phyloP scores from a whole-genome alignment of 192 early-diverging fungal species.

The Allomyces arbusculus region DNA sequence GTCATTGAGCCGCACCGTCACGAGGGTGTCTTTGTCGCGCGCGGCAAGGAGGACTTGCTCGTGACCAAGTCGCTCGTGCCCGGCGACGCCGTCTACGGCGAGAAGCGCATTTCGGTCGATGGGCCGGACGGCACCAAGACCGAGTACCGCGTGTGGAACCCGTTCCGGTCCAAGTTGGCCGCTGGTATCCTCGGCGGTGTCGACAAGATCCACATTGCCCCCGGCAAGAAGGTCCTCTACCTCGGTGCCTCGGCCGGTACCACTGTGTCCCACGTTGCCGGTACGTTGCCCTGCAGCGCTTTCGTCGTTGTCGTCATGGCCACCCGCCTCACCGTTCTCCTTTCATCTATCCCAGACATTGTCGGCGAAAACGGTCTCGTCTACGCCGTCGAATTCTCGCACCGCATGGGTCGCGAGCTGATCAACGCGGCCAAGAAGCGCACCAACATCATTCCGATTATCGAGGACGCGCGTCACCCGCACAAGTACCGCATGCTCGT shows the following conservation, averaged over 20 bases:
- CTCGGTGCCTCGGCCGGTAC: conserved; percentile 91
- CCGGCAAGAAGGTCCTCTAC: conserved; percentile 92
- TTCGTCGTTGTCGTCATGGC: neutral
- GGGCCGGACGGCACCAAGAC: conserved; percentile 85
- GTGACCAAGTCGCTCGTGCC: conserved; percentile 97
- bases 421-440: conserved; percentile 99
- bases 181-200: conserved; percentile 92
- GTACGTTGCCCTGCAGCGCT: conserved; percentile 58
- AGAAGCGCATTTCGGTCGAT: conserved; percentile 94
- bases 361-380: conserved; percentile 59
- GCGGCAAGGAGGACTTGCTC: conserved; percentile 96
- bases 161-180: conserved; percentile 96
- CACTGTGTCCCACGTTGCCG: conserved; percentile 89
- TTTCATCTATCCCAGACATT: conserved; percentile 3
- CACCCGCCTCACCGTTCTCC: neutral
- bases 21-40: conserved; percentile 81
- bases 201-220: conserved; percentile 84
- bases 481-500: conserved; percentile 99
- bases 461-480: conserved; percentile 98
- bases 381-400: conserved; percentile 98
- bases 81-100: conserved; percentile 91
- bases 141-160: conserved; percentile 99
- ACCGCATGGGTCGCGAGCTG: conserved; percentile 93
- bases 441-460: conserved; percentile 97
- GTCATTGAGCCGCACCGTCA: conserved; percentile 94